Evolutionary conservation across 371 early-diverging fungal species (phyloP).

Genomic region (Gilbertella persicaria): DNA sequence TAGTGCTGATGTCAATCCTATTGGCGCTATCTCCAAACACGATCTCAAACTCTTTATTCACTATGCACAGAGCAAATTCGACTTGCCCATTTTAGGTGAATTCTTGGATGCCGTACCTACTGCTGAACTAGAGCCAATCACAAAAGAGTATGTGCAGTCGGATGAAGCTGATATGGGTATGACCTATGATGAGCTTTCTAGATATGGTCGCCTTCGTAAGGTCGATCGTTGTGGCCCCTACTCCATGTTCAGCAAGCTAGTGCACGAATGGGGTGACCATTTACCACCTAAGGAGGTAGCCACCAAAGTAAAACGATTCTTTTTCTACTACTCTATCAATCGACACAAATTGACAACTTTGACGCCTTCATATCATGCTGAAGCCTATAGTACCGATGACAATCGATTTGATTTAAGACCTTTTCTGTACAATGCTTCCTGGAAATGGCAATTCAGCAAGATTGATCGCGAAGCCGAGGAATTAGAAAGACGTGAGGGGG

Average conservation of each 20-base stretch:
- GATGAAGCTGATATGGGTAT: slow-evolving; percentile 98
- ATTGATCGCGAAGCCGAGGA: slow-evolving; percentile 75
- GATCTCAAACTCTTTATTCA: slow-evolving; percentile 87
- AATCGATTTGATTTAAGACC: slow-evolving; percentile 96
- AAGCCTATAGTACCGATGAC: slow-evolving; percentile 95
- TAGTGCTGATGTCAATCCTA: slow-evolving; percentile 96
- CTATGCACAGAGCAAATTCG: slow-evolving; percentile 65
- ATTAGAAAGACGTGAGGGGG: slow-evolving; percentile 19
- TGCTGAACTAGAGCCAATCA: slow-evolving; percentile 94
- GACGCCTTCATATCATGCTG: slow-evolving; percentile 96
- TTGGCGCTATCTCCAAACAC: slow-evolving; percentile 91
- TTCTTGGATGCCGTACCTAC: slow-evolving; percentile 92
- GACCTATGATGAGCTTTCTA: slow-evolving; percentile 92
- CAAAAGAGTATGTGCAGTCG: slow-evolving; percentile 75
- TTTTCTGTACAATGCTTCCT: slow-evolving; percentile 89
- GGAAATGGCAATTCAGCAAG: slow-evolving; percentile 89
- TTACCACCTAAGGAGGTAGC: slow-evolving; percentile 77
- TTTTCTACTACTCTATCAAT: slow-evolving; percentile 95
- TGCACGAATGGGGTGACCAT: slow-evolving; percentile 75
- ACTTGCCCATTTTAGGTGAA: slow-evolving; percentile 70
- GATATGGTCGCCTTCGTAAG: slow-evolving; percentile 91
- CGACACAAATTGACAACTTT: slow-evolving; percentile 97
- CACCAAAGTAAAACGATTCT: slow-evolving; percentile 92
- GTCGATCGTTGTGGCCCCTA: slow-evolving; percentile 88
- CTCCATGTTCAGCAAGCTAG: slow-evolving; percentile 86